Evolutionary conservation across 352 stramenopile genomes (phyloP).

Genomic region (Phytophthora tentaculata): DNA sequence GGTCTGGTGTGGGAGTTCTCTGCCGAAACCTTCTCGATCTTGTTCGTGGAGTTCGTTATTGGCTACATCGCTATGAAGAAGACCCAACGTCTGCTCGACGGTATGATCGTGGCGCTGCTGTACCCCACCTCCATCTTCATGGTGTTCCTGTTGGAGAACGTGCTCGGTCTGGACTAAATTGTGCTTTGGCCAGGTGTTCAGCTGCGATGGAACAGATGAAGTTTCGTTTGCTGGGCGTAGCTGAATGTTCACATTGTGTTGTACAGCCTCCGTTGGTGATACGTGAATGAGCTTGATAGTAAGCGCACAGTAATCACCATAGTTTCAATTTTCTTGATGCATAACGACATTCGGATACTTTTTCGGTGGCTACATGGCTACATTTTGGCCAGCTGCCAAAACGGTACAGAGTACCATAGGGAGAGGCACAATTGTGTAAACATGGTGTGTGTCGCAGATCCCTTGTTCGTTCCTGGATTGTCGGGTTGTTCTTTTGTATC

Average conservation of each 20-base stretch:
- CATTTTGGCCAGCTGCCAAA: conserved; percentile 6
- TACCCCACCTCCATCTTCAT: conserved; percentile 95
- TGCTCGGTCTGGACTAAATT: conserved; percentile 90
- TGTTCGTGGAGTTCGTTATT: conserved; percentile 94
- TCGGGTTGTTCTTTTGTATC: conserved; percentile 40
- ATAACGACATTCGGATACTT: neutral
- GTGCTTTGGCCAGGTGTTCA: conserved; percentile 7
- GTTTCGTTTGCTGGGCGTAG: neutral
- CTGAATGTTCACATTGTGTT: conserved; percentile 33
- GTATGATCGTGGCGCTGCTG: conserved; percentile 85
- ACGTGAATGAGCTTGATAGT: neutral
- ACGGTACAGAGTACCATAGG: conserved; percentile 17
- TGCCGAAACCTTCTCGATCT: conserved; percentile 96
- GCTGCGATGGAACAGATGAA: conserved; percentile 4
- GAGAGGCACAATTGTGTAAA: conserved; percentile 23
- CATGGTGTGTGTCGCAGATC: conserved; percentile 30
- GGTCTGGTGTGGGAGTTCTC: conserved; percentile 98
- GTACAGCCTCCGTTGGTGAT: conserved; percentile 6
- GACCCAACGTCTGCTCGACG: conserved; percentile 88
- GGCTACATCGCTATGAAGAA: conserved; percentile 85
- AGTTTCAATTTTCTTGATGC: neutral
- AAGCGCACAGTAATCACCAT: conserved; percentile 3
- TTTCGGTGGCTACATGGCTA: conserved; percentile 13
- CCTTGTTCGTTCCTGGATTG: conserved; percentile 31
- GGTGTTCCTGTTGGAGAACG: conserved; percentile 93